Evolutionary conservation across 345 rosid species (phyloP), one percentile per base, ranked within the genome.

Genomic region (Pistacia atlantica): DNA sequence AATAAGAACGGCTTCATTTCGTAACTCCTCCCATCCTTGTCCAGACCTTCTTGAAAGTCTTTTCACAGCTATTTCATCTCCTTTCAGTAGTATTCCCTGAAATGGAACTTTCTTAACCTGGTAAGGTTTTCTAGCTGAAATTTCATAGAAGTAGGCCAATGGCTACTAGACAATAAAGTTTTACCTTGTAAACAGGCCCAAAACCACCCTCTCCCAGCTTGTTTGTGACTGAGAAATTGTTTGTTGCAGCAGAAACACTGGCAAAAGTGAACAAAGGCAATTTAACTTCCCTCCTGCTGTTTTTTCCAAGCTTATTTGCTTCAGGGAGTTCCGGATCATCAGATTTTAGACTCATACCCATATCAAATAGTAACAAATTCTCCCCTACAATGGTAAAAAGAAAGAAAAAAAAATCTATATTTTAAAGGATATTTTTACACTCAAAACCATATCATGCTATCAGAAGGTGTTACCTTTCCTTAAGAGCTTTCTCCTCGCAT

Each of bases 161-260:
- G 11, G 54, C 54, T 49, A 49, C 54, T 5, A 22, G 17, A 1
- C 8, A 20, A 8, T 8, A 46, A 56, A 18, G 46, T 8, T 22
- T 4, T 8, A 84, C 87, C 89, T 81, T 86, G 78, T 85, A 82
- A n/a, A 85, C 88, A 77, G 84, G 78, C 46, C 90, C 89, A 57
- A 85, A 89, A 65, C 92, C 89, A 49, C 92, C 89, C 64, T 84
- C 83, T 25, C 92, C 89, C 45, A 87, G 85, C 80, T 82, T 81
- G 70, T 85, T 85, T 72, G 57, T 56, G 48, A 56, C 55, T 1
- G 86, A 76, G 67, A 89, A 89, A 56, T 80, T 77, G 68, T 80
- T 58, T 0, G 89, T 83, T 35, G 89, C 89, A 52, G 73, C 59
- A 18, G 84, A 82, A 65, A 87, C 83, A 18, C 75, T 81, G 54